Conservation (phyloP, 805 yeast genomes). For the Scheffersomyces ergatensis region DNA sequence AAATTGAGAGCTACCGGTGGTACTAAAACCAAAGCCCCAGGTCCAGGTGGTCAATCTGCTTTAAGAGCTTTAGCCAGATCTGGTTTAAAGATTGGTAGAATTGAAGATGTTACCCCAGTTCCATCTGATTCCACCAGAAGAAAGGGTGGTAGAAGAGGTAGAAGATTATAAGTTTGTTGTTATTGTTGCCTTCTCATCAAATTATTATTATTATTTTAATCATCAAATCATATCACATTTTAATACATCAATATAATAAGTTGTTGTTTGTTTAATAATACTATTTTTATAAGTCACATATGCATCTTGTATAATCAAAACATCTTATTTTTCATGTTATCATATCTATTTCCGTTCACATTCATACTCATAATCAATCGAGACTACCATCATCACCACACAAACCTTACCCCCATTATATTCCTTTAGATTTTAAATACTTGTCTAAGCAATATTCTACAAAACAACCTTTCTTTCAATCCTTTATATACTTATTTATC, state of each 20-base stretch:
- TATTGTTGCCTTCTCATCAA: neutral
- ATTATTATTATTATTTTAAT: neutral
- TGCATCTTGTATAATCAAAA: too few species aligned
- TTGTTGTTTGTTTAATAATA: too few species aligned
- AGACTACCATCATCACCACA: too few species aligned
- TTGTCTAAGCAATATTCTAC: too few species aligned
- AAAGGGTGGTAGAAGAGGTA: constrained; percentile 99
- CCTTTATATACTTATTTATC: neutral
- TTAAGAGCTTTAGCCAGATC: constrained; percentile 99
- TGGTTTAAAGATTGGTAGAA: constrained; percentile 99
- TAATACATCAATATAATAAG: neutral
- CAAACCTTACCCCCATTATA: too few species aligned
- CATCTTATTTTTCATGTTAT: too few species aligned
- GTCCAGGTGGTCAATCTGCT: constrained; percentile 99
- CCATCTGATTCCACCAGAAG: constrained; percentile 99
- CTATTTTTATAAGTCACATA: too few species aligned
- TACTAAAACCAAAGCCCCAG: constrained; percentile 99
- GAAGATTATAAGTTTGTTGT: constrained; percentile 74
- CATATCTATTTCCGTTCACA: too few species aligned
- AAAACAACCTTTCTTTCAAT: too few species aligned
- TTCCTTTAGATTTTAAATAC: too few species aligned
- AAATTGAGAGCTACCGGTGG: constrained; percentile 99
- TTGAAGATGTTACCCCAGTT: constrained; percentile 99
- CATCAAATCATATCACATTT: neutral
- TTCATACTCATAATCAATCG: too few species aligned